Conservation (phyloP, 441 rosid species). For the Isatis lusitanica region DNA sequence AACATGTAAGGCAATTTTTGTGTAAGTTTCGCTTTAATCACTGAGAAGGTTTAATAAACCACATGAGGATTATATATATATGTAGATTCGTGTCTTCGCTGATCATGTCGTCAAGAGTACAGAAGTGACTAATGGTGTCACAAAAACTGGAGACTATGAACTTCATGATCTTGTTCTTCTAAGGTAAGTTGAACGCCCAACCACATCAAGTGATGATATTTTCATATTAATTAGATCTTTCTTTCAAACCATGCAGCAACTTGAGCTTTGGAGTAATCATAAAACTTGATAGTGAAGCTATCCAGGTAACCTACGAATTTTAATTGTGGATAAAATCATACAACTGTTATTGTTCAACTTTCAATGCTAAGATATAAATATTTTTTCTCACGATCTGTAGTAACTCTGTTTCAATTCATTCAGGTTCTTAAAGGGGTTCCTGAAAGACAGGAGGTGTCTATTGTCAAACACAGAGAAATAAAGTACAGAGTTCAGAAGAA, state of each 20-base stretch:
- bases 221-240: not conserved
- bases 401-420: not conserved
- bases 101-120: slow-evolving; percentile 88
- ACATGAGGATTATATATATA: not conserved
- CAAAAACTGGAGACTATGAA: slow-evolving; percentile 49
- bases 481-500: not conserved
- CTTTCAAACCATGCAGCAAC: not conserved
- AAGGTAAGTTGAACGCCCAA: not conserved
- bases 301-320: not conserved
- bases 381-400: not conserved
- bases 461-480: slow-evolving; percentile 4
- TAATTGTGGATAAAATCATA: not conserved
- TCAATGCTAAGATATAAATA: not conserved
- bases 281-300: slow-evolving; percentile 10
- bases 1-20: slow-evolving; percentile 58
- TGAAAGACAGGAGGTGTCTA: not conserved
- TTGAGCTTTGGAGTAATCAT: slow-evolving; percentile 13
- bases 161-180: slow-evolving; percentile 20
- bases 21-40: not conserved
- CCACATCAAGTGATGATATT: not conserved
- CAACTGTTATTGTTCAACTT: not conserved
- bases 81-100: slow-evolving; percentile 77
- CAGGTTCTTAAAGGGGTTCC: slow-evolving; percentile 3
- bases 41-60: not conserved
- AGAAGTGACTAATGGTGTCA: slow-evolving; percentile 77